Evolutionary conservation across 2,329 filamentous ascomycete species (phyloP).

Genomic region (Tolypocladium ovalisporum): DNA sequence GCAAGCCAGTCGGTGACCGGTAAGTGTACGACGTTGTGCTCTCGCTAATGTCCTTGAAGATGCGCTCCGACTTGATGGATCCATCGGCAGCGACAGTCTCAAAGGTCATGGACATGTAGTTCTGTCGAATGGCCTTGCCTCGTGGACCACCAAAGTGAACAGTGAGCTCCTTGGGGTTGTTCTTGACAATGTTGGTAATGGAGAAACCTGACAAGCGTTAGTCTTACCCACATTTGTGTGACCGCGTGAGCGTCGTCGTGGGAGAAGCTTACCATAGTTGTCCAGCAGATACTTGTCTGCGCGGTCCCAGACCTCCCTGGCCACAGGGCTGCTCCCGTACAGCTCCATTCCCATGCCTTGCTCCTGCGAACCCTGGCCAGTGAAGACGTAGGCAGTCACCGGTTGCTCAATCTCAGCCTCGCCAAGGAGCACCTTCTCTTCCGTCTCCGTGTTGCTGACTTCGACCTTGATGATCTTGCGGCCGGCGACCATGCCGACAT

Average conservation of each 20-base stretch:
- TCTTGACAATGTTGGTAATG: slow-evolving; percentile 98
- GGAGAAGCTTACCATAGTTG: slow-evolving; percentile 70
- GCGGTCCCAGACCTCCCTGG: slow-evolving; percentile 94
- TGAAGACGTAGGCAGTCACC: slow-evolving; percentile 94
- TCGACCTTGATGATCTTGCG: slow-evolving; percentile 99
- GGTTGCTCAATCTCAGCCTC: slow-evolving; percentile 98
- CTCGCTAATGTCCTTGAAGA: slow-evolving; percentile 96
- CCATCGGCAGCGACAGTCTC: slow-evolving; percentile 93
- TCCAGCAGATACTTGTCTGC: slow-evolving; percentile 97
- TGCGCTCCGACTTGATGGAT: slow-evolving; percentile 93
- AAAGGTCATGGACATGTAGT: slow-evolving; percentile 99
- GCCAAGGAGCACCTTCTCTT: slow-evolving; percentile 90
- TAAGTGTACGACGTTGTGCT: slow-evolving; percentile 94
- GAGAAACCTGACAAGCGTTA: slow-evolving; percentile 56
- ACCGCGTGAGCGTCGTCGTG: neutral
- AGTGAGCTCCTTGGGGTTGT: slow-evolving; percentile 98
- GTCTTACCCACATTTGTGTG: neutral
- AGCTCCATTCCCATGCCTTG: slow-evolving; percentile 99
- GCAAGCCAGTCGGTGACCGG: slow-evolving; percentile 82
- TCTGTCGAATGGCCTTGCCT: slow-evolving; percentile 93
- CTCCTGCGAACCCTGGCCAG: slow-evolving; percentile 95
- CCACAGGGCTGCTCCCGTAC: slow-evolving; percentile 85
- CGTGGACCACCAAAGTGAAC: slow-evolving; percentile 95
- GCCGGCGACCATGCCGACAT: slow-evolving; percentile 93
- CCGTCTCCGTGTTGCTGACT: slow-evolving; percentile 86